Conservation (phyloP, 371 early-diverging fungal species). For the Lichtheimia ornata region DNA sequence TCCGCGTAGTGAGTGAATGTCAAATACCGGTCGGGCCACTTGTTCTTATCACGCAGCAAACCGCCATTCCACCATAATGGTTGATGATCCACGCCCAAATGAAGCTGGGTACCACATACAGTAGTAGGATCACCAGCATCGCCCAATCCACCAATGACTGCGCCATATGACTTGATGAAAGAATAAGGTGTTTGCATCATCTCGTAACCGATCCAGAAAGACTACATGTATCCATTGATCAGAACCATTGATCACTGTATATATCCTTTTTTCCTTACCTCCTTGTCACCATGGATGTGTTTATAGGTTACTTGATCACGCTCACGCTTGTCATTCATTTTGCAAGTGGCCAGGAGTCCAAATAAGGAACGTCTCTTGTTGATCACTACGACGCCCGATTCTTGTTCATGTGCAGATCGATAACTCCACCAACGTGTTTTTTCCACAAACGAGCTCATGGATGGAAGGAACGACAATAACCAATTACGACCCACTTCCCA, state of each 20-base stretch:
- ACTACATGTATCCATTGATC: conserved; percentile 18
- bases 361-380: conserved; percentile 54
- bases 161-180: conserved; percentile 53
- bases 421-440: conserved; percentile 50
- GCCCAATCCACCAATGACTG: conserved; percentile 57
- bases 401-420: conserved; percentile 58
- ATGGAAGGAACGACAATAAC: conserved; percentile 50
- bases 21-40: conserved; percentile 30
- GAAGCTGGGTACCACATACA: conserved; percentile 60
- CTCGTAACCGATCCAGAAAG: conserved; percentile 64
- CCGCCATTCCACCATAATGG: conserved; percentile 61
- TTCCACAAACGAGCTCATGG: conserved; percentile 39
- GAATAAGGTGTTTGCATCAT: conserved; percentile 61
- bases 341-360: conserved; percentile 59
- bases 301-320: conserved; percentile 49
- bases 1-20: conserved; percentile 34
- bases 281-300: conserved; percentile 59
- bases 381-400: conserved; percentile 65
- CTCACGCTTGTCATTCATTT: conserved; percentile 56
- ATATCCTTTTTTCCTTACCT: conserved; percentile 27
- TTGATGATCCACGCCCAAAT: conserved; percentile 33
- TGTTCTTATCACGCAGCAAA: conserved; percentile 46
- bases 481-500: conserved; percentile 38
- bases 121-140: conserved; percentile 38
- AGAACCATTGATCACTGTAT: neutral